A percentile compares a stretch with the other conserved stretches of the same genome.
Evolutionary conservation across 306 rosid species (phyloP).

Genomic region (Vigna radiata): DNA sequence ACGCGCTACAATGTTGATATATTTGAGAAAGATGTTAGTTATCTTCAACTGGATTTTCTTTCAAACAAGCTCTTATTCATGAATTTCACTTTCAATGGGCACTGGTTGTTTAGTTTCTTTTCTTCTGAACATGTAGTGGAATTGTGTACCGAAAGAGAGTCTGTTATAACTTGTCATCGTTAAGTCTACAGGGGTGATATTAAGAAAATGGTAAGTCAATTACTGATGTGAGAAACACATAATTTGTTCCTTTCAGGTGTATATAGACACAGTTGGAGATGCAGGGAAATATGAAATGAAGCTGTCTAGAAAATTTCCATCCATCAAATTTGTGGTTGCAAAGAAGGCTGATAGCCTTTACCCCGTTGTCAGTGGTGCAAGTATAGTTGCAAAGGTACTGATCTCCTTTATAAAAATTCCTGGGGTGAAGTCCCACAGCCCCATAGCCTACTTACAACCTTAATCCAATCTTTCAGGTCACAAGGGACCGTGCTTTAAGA

Average conservation of each 20-base stretch:
- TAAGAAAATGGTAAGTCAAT: constrained; percentile 3
- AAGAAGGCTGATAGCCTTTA: constrained; percentile 98
- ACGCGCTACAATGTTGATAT: too few relatives aligned
- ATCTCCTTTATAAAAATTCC: constrained; percentile 2
- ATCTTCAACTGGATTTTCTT: not conserved
- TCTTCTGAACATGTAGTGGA: not conserved
- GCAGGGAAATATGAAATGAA: constrained; percentile 77
- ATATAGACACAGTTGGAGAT: constrained; percentile 93
- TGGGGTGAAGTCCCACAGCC: not conserved
- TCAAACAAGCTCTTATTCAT: not conserved
- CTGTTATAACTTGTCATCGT: not conserved
- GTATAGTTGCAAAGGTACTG: constrained; percentile 88
- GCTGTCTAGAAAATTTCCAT: constrained; percentile 72
- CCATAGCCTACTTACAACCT: not conserved
- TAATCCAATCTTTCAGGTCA: constrained; percentile 62
- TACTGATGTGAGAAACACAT: constrained; percentile 17
- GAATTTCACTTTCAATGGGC: not conserved
- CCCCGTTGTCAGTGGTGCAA: constrained; percentile 98
- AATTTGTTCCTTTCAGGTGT: constrained; percentile 66
- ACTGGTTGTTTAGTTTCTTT: not conserved
- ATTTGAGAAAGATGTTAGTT: not conserved
- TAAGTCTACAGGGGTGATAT: not conserved
- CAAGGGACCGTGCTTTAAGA: constrained; percentile 82
- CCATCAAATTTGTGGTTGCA: constrained; percentile 87
- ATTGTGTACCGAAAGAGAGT: not conserved